These are phyloP conservation scores for Cylindrotheca closterium DNA, from an alignment of 108 stramenopile genomes.

Conservation along the genomic window DNA sequence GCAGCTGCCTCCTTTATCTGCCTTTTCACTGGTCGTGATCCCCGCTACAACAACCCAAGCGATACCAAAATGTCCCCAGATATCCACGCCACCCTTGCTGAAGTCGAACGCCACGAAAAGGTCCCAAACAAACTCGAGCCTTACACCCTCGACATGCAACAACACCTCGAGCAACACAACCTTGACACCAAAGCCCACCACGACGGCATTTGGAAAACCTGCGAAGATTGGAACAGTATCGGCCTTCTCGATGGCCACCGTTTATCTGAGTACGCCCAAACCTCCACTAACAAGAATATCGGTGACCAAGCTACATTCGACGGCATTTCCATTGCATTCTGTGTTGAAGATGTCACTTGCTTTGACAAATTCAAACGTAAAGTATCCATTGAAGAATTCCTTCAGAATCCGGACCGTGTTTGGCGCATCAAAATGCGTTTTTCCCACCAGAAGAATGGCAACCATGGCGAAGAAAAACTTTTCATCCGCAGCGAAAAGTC, in stretches of 20 bases:
- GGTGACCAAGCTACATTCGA: neutral
- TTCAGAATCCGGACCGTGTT: neutral
- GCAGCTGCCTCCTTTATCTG: neutral
- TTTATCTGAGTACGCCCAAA: neutral
- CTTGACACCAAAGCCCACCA: neutral
- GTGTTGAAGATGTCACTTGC: neutral
- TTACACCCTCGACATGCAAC: neutral
- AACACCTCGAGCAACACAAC: neutral
- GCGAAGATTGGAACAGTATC: neutral
- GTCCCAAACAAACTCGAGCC: conserved; percentile 1
- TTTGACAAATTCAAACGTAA: neutral
- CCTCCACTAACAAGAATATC: neutral
- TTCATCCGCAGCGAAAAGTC: neutral
- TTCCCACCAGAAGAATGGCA: neutral
- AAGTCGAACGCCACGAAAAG: neutral
- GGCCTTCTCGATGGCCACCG: neutral
- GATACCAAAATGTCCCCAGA: neutral
- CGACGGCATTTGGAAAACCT: neutral
- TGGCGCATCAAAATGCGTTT: neutral
- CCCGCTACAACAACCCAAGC: neutral
- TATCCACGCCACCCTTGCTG: neutral
- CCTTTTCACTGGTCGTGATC: neutral
- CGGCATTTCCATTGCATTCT: neutral
- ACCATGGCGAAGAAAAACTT: neutral
- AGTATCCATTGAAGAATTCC: neutral